Evolutionary conservation across 805 yeast genomes (phyloP), one percentile per base, ranked within the genome.

Genomic region (Kodamaea sagamina): DNA sequence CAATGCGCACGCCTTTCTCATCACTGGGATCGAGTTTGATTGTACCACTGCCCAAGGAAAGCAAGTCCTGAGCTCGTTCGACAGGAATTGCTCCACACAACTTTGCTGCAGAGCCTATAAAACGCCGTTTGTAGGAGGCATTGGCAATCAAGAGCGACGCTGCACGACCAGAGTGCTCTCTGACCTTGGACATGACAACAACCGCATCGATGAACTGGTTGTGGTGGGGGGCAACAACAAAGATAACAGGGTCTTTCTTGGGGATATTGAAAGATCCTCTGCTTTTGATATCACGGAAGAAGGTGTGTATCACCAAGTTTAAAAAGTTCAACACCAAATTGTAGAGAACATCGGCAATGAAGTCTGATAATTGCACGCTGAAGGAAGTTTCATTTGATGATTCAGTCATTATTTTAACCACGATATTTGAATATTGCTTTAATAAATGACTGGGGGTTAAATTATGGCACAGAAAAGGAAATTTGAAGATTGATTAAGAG

Each of bases 221-320:
- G 44, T 65, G 72, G 50, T 70, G 75, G 2, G 75, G 75, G 1
- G 72, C 75, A 43, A 68, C 61, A 7, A 68, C 75, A 44, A 69
- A 67, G 13, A 70, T 54, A 15, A 67, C 60, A 1, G 74, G 64
- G 4, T 73, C 74, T 11, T 43, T 38, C 22, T 52, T 56, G 27
- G 75, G 74, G 32, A 70, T 61, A 44, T 69, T 57, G 54, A 65
- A 67, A 4, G 69, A 48, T 6, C 74, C 74, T 24, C 73, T 42
- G 27, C 62, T 51, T 35, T 59, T 59, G 42, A 70, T 63, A 39
- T 70, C 75, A 32, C 74, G 50, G 58, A 70, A 70, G 41, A 68
- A 70, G 2, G 72, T 68, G 46, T 65, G 68, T 42, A 65, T 56
- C 26, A 68, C 61, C 15, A 61, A 46, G 41, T 57, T 59, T 49